These are phyloP conservation scores for Xeromyces bisporus DNA, from an alignment of 495 filamentous ascomycete species.

Conservation along the genomic window DNA sequence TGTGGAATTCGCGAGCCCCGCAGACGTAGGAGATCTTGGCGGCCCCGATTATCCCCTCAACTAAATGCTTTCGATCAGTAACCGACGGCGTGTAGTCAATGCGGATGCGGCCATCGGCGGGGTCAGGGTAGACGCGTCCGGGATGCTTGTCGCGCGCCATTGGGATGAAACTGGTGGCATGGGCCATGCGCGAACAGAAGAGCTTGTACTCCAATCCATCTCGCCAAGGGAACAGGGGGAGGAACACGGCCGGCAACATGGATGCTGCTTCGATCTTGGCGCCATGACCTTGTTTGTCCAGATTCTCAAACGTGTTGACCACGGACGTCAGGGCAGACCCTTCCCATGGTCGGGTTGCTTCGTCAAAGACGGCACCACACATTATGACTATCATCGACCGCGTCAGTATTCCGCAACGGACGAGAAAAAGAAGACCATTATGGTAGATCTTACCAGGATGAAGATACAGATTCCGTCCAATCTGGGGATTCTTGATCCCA, in stretches of 20 bases:
- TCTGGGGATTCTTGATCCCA: slow-evolving; percentile 57
- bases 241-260: slow-evolving; percentile 44
- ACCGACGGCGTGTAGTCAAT: slow-evolving; percentile 51
- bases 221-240: slow-evolving; percentile 44
- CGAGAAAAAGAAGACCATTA: background rate
- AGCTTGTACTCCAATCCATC: slow-evolving; percentile 52
- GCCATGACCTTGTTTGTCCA: slow-evolving; percentile 72
- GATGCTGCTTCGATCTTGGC: slow-evolving; percentile 55
- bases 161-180: slow-evolving; percentile 50
- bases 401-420: background rate
- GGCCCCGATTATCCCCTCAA: slow-evolving; percentile 53
- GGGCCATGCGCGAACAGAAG: slow-evolving; percentile 39
- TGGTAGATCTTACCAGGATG: slow-evolving; percentile 47
- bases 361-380: slow-evolving; percentile 42
- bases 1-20: slow-evolving; percentile 64
- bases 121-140: slow-evolving; percentile 61
- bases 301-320: slow-evolving; percentile 61
- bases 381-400: slow-evolving; percentile 27
- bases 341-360: slow-evolving; percentile 63
- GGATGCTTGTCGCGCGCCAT: slow-evolving; percentile 55
- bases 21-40: slow-evolving; percentile 61
- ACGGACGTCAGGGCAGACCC: slow-evolving; percentile 61
- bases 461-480: slow-evolving; percentile 69
- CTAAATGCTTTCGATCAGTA: slow-evolving; percentile 50
- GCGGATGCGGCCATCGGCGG: slow-evolving; percentile 40